phyloP scores from a whole-genome alignment of 2,329 filamentous ascomycete genomes.

The Aschersonia sp. region DNA sequence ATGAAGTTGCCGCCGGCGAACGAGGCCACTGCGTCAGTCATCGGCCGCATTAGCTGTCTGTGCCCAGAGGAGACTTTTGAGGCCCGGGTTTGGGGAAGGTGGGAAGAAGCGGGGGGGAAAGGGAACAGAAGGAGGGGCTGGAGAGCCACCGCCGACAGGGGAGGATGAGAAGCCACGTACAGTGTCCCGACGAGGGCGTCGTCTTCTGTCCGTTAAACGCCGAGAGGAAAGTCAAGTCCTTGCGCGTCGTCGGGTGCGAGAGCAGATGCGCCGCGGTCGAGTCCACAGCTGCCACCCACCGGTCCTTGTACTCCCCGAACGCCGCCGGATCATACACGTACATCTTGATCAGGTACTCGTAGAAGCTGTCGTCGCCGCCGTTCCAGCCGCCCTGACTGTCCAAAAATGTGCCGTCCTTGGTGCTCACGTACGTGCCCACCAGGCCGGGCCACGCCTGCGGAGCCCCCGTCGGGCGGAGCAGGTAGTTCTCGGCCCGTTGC shows the following conservation, averaged over 20 bases:
- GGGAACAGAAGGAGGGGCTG: not conserved
- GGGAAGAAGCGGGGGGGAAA: too few relatives aligned
- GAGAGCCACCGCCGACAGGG: conserved; percentile 17
- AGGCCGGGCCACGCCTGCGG: conserved; percentile 66
- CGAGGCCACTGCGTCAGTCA: conserved; percentile 44
- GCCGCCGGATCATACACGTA: conserved; percentile 59
- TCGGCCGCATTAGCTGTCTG: not conserved
- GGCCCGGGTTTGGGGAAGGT: too few relatives aligned
- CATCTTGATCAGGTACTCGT: conserved; percentile 89
- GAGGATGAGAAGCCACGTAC: conserved; percentile 17
- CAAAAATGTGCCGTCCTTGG: conserved; percentile 50
- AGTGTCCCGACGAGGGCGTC: conserved; percentile 31
- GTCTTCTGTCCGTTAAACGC: conserved; percentile 33
- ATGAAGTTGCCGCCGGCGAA: conserved; percentile 81
- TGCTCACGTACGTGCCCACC: conserved; percentile 51
- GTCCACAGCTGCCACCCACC: conserved; percentile 63
- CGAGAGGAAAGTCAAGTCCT: conserved; percentile 60
- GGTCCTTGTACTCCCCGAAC: conserved; percentile 53
- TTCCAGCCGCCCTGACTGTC: conserved; percentile 61
- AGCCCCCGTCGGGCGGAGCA: conserved; percentile 44
- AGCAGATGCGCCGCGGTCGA: conserved; percentile 59
- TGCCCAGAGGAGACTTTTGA: too few relatives aligned
- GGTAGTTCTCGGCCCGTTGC: conserved; percentile 53
- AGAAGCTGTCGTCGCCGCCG: conserved; percentile 66
- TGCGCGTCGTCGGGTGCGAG: conserved; percentile 49